Evolutionary conservation across 2,329 filamentous ascomycete species (phyloP), one percentile per base, ranked within the genome.

Genomic region (Xylariaceae sp.): DNA sequence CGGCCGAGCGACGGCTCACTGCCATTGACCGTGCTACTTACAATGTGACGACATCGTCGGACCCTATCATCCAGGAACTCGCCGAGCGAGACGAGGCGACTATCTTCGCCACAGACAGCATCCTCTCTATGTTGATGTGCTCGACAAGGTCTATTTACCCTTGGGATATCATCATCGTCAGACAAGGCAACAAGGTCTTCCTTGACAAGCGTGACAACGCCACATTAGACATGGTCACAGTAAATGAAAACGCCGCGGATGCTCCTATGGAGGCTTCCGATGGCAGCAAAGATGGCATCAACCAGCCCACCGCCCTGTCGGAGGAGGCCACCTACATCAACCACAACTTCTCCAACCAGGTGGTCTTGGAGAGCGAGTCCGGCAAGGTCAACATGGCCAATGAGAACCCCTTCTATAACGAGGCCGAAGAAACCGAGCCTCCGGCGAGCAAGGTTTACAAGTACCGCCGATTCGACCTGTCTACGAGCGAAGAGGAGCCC

Each of bases 281-380:
- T 68, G 89, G 89, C 67, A 91, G 89, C 78, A 95, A 96, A 76
- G 94, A 99, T 71, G 79, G 82, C 62, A 87, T 99, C 75, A 99
- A 99, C 83, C 91, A 91, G 69, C 94, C 94, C n/a, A 77, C 79
- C 53, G 90, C 91, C 51, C 85, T 99, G 55, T 92, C 95, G 68
- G 87, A 96, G 73, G 94, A 99, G 76, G 94, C 94, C 53, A 99
- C 94, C 50, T 95, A 96, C 79, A 99, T 99, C 83, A 99, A 99
- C 84, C 94, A 97, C 82, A 95, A 97, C 80, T 99, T 99, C 73
- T 88, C 90, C 65, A 89, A 95, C 74, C 94, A 99, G 79, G 90
- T 95, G 50, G 91, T 99, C 63, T 74, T 84, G 65, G 94, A 99
- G 78, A 87, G 80, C 64, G 83, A 90, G 61, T 80, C 77, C 60